Evolutionary conservation across 768 basidiomycete species (phyloP), one percentile per base, ranked within the genome.

Genomic region (Panaeolus papilionaceus): DNA sequence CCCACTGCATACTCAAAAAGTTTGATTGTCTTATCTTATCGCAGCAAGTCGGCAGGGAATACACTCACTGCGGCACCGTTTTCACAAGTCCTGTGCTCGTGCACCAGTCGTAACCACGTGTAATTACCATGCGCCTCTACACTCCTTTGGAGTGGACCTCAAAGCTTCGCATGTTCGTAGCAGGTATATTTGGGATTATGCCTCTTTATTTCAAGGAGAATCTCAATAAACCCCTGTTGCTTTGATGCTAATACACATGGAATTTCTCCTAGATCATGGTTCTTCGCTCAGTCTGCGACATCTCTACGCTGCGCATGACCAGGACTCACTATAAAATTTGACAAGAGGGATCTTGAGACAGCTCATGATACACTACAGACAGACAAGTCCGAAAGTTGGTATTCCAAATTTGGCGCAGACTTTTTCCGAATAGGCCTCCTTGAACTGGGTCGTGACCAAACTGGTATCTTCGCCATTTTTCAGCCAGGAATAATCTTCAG

Each of bases 351-450:
- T n/a, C 2, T 33, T 9, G 54, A 3, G 54, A 28, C 28, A 58
- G 28, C 54, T 58, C 54, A 58, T 58, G 54, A 58, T 58, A n/a
- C 12, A 7, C 28, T 33, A 23, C 54, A 58, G 33, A 10, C 16
- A 7, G 54, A 4, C 54, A 58, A 58, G 54, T 58, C 37, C 28
- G 20, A 58, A 58, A 58, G 54, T n/a, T 18, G 2, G 33, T 28
- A 58, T 33, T 58, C 54, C 54, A 58, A 58, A 58, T 58, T 58
- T 58, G 54, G 54, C 16, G 28, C 14, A 28, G 12, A 16, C 11
- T 58, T 58, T 58, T 16, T 58, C 54, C 54, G 54, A 58, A 37
- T 58, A 58, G 54, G 26, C 54, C 54, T 58, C 26, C 54, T 58
- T 28, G 54, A 58, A 58, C 16, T 58, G 28, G 33, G 28, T 28